Evolutionary conservation across 306 rosid species (phyloP).

Genomic region (Carpinus fangiana): DNA sequence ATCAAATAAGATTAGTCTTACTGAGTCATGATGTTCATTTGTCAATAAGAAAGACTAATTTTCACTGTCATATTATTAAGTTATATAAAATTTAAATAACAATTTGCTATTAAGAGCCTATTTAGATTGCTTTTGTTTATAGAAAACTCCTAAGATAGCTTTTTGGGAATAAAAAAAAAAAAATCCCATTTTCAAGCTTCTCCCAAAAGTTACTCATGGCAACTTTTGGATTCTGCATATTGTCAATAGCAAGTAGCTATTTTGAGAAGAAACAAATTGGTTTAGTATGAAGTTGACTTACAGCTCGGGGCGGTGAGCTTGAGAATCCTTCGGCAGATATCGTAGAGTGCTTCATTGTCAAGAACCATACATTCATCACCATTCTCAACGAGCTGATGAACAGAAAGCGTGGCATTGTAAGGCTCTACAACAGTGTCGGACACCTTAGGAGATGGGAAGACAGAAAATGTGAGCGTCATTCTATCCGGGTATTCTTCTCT

Average conservation of each 20-base stretch:
- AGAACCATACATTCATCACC: constrained; percentile 75
- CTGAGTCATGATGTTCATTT: not conserved
- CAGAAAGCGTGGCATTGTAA: constrained; percentile 76
- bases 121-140: no score
- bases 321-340: constrained; percentile 55
- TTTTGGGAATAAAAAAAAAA: no score
- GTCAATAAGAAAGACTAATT: not conserved
- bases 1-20: not conserved
- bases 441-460: constrained; percentile 69
- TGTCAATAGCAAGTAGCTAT: not conserved
- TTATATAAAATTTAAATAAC: no score
- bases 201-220: no score
- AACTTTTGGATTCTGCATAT: no score
- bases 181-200: no score
- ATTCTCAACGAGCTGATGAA: constrained; percentile 77
- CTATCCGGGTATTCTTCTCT: constrained; percentile 76
- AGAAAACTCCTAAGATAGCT: no score
- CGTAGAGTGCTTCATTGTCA: constrained; percentile 58
- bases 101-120: no score
- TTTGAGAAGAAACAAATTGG: not conserved
- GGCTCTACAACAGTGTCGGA: constrained; percentile 87
- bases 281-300: no score
- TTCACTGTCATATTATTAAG: no score
- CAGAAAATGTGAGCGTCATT: constrained; percentile 76
- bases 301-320: constrained; percentile 65